Evolutionary conservation across 1,139 yeast species (phyloP).

Genomic region (Kurtzmaniella quercitrusa): DNA sequence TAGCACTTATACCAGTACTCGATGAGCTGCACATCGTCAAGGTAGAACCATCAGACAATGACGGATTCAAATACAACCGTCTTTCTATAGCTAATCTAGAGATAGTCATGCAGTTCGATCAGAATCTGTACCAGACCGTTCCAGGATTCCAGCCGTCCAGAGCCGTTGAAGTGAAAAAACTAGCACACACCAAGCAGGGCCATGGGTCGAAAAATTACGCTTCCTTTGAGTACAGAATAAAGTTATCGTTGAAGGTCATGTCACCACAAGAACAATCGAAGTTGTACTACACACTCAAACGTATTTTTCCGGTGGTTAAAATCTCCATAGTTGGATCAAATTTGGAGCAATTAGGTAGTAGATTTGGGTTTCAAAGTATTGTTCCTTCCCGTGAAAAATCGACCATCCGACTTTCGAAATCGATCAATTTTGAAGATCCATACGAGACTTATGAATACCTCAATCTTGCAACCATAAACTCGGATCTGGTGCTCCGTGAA

Average conservation of each 20-base stretch:
- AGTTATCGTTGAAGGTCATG: constrained; percentile 7
- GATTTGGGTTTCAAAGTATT: neutral
- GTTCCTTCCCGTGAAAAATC: neutral
- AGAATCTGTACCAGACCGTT: constrained; percentile 3
- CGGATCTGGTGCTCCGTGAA: constrained; percentile 12
- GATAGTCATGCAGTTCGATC: constrained; percentile 1
- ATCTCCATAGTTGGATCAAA: neutral
- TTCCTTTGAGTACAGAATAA: constrained; percentile 12
- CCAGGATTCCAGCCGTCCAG: constrained; percentile 6
- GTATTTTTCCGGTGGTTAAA: neutral
- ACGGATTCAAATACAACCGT: neutral
- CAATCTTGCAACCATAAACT: constrained; percentile 14
- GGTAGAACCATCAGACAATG: neutral
- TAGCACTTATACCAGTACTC: neutral
- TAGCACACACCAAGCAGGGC: constrained; percentile 16
- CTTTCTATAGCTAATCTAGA: neutral
- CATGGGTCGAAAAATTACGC: constrained; percentile 18
- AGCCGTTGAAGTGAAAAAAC: constrained; percentile 9
- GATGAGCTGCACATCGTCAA: neutral
- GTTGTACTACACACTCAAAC: constrained; percentile 4
- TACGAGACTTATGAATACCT: constrained; percentile 17
- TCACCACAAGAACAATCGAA: constrained; percentile 1
- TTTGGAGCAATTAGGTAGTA: neutral
- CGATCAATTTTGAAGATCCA: constrained; percentile 3
- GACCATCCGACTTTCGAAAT: neutral